A percentile compares a stretch with the other conserved stretches of the same genome.
These are phyloP conservation scores for Neostapfia colusana DNA, from an alignment of 176 grass and related monocot genomes.

Conservation along the genomic window DNA sequence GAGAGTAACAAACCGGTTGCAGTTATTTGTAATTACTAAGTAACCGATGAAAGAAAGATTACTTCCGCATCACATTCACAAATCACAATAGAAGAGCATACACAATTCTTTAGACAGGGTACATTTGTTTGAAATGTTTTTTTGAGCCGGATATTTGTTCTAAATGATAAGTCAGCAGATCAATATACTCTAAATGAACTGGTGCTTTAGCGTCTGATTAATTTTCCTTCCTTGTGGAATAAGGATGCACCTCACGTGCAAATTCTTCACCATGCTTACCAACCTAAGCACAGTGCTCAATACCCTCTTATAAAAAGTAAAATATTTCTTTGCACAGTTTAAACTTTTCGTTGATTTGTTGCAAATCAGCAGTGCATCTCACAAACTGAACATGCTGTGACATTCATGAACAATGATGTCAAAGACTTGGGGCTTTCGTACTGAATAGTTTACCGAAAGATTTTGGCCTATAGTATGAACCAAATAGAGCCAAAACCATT, in stretches of 20 bases:
- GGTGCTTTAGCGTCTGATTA: not conserved
- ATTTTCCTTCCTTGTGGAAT: not conserved
- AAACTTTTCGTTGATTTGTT: not conserved
- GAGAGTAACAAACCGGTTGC: not conserved
- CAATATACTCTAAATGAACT: not conserved
- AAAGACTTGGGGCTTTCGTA: not conserved
- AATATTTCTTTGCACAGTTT: not conserved
- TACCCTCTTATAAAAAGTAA: not conserved
- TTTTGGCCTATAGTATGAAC: slow-evolving; percentile 4
- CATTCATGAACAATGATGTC: not conserved
- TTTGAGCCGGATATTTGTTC: too few species aligned
- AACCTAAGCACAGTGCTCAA: not conserved
- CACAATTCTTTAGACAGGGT: not conserved
- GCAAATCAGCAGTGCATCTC: not conserved
- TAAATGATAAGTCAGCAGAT: not conserved
- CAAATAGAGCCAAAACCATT: not conserved
- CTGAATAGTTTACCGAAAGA: not conserved
- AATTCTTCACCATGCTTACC: slow-evolving; percentile 11
- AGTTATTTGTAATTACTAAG: not conserved
- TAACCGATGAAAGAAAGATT: slow-evolving; percentile 8
- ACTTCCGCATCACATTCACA: not conserved
- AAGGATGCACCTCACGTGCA: not conserved
- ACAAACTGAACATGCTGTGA: not conserved
- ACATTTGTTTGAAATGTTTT: not conserved
- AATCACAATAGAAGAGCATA: not conserved